Percentiles rank a stretch among this genome's conserved stretches.
phyloP scores from a whole-genome alignment of 352 stramenopile genomes.

The Lagenidium sp. region DNA sequence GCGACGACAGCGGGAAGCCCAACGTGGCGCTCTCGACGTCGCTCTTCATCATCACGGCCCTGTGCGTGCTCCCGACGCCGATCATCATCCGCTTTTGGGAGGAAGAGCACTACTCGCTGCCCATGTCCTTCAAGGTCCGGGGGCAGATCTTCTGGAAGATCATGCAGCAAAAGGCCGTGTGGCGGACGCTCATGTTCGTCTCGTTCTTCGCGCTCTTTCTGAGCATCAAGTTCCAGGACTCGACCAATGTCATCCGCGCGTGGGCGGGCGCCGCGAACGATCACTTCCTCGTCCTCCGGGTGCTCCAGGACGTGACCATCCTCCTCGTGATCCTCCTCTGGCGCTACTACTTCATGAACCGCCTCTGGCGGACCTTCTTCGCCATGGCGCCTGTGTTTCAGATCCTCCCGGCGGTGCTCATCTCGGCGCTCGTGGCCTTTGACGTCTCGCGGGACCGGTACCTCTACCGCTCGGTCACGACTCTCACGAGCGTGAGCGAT shows the following conservation, averaged over 20 bases:
- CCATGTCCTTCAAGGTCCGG: conserved; percentile 1
- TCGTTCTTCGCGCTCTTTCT: conserved; percentile 13
- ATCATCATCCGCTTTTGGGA: conserved; percentile 4
- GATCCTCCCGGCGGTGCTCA: conserved; percentile 7
- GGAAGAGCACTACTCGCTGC: conserved; percentile 2
- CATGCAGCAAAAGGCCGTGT: conserved; percentile 7
- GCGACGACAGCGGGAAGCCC: not conserved
- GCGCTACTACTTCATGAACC: conserved; percentile 15
- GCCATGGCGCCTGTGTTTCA: conserved; percentile 7
- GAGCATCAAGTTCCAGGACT: conserved; percentile 35
- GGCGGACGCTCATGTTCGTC: conserved; percentile 5
- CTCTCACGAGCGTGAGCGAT: conserved; percentile 17
- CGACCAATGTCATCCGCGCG: conserved; percentile 17
- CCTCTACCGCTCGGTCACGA: conserved; percentile 12
- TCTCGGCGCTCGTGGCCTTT: conserved; percentile 6
- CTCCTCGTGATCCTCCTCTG: conserved; percentile 9
- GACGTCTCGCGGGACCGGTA: conserved; percentile 6
- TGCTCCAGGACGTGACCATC: conserved; percentile 3
- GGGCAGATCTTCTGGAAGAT: conserved; percentile 3
- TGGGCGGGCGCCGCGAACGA: conserved; percentile 31
- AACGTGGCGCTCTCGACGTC: not conserved
- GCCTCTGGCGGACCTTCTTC: conserved; percentile 12
- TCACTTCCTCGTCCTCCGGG: conserved; percentile 23
- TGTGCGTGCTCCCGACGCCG: not conserved
- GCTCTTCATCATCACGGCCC: not conserved